phyloP scores from a whole-genome alignment of 2,329 filamentous ascomycete genomes.

The Fusarium camptoceras region DNA sequence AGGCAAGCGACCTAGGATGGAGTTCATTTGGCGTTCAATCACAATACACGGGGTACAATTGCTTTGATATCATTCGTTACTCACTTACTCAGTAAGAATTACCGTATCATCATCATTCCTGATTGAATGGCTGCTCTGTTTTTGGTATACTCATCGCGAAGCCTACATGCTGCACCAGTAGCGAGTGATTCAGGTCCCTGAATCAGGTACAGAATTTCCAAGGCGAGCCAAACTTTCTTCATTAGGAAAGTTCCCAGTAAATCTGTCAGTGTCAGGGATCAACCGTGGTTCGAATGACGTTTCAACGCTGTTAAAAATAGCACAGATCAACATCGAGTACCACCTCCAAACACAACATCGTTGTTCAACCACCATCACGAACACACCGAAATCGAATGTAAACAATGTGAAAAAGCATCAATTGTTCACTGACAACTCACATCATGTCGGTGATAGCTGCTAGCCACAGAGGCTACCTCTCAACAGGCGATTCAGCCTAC shows the following conservation, averaged over 20 bases:
- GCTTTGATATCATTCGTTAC: neutral
- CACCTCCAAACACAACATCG: neutral
- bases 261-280: slow-evolving; percentile 2
- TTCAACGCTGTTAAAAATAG: neutral
- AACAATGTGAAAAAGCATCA: neutral
- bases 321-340: neutral
- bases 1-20: neutral
- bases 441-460: neutral
- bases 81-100: neutral
- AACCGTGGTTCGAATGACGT: neutral
- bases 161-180: neutral
- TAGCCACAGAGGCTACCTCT: slow-evolving; percentile 7
- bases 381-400: neutral
- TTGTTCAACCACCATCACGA: neutral
- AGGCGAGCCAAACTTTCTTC: neutral
- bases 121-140: neutral
- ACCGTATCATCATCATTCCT: neutral
- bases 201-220: neutral
- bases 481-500: neutral
- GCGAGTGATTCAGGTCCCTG: neutral
- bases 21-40: slow-evolving; percentile 2
- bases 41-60: neutral
- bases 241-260: neutral
- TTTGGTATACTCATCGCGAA: neutral
- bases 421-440: neutral